These are phyloP conservation scores for Phialemoniopsis sp. DNA, from an alignment of 2,329 filamentous ascomycete genomes.

Conservation along the genomic window DNA sequence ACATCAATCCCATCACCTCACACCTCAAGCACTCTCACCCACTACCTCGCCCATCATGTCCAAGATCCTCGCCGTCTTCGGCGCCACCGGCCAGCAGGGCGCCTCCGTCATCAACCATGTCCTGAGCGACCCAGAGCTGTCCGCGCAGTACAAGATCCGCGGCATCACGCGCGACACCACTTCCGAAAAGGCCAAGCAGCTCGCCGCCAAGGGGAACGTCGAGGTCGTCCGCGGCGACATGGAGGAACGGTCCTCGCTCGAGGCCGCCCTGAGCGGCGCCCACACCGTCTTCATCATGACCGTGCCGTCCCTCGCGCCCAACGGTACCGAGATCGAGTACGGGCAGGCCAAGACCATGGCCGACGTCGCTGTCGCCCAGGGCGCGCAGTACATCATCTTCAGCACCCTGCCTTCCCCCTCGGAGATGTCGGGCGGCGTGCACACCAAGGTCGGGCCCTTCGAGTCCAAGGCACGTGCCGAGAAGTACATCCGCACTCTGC, in stretches of 20 bases:
- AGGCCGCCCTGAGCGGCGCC: conserved; percentile 32
- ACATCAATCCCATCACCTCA: no score
- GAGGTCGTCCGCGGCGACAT: conserved; percentile 36
- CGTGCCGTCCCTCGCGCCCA: conserved; percentile 32
- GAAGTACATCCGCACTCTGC: conserved; percentile 26
- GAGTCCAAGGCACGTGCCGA: conserved; percentile 34
- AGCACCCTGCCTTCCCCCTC: conserved; percentile 26
- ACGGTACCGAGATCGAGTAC: conserved; percentile 25
- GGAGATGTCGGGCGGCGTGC: conserved; percentile 23
- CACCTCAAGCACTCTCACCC: not conserved
- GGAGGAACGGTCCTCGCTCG: conserved; percentile 29
- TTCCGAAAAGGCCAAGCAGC: conserved; percentile 22
- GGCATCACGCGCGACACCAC: conserved; percentile 42
- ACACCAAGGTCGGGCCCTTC: conserved; percentile 25
- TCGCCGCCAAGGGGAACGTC: conserved; percentile 16
- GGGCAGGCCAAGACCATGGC: conserved; percentile 27
- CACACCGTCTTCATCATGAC: conserved; percentile 47
- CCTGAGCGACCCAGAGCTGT: conserved; percentile 36
- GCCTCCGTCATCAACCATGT: conserved; percentile 40
- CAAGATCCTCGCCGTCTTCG: conserved; percentile 39
- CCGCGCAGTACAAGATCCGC: conserved; percentile 40
- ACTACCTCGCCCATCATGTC: conserved; percentile 12
- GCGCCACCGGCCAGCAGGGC: conserved; percentile 49
- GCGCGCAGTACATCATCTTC: conserved; percentile 33
- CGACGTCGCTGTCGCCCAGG: conserved; percentile 26